Evolutionary conservation across 1,139 yeast species (phyloP).

Genomic region (Yamadazyma sp.): DNA sequence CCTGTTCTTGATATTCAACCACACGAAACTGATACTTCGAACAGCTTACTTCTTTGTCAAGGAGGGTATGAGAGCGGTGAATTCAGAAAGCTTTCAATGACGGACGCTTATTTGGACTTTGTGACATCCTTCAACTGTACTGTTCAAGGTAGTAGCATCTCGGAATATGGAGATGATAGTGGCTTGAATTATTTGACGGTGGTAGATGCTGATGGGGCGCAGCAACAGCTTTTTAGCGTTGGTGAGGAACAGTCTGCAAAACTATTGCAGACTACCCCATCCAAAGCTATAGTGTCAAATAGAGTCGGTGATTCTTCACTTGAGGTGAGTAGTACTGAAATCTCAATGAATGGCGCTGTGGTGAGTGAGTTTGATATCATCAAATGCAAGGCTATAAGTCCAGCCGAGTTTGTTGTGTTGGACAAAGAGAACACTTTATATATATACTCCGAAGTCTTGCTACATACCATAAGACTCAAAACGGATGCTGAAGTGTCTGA

Average conservation of each 20-base stretch:
- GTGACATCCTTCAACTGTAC: slow-evolving; percentile 6
- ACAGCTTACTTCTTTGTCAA: slow-evolving; percentile 29
- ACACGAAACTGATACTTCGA: slow-evolving; percentile 3
- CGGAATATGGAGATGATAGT: slow-evolving; percentile 1
- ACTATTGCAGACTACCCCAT: no score
- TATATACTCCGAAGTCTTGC: slow-evolving; percentile 6
- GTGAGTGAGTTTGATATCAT: slow-evolving; percentile 4
- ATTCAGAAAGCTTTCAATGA: slow-evolving; percentile 18
- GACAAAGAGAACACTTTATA: slow-evolving; percentile 8
- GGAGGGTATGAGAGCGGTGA: slow-evolving; percentile 45
- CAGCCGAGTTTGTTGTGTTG: slow-evolving; percentile 9
- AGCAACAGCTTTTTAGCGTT: slow-evolving; percentile 1
- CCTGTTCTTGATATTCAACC: slow-evolving; percentile 34
- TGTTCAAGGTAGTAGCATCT: slow-evolving; percentile 1
- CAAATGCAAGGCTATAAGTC: slow-evolving; percentile 4
- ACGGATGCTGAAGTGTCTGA: slow-evolving; percentile 11
- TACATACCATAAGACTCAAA: slow-evolving; percentile 7
- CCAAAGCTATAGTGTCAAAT: neutral
- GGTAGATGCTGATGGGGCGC: slow-evolving; percentile 1
- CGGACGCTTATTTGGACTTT: slow-evolving; percentile 4
- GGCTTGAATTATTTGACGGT: slow-evolving; percentile 2
- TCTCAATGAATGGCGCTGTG: slow-evolving; percentile 5
- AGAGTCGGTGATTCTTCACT: neutral
- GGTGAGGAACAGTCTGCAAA: no score
- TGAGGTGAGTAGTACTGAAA: slow-evolving; percentile 1